Evolutionary conservation across 768 basidiomycete species (phyloP), one percentile per base, ranked within the genome.

Genomic region (Epithele typhae): DNA sequence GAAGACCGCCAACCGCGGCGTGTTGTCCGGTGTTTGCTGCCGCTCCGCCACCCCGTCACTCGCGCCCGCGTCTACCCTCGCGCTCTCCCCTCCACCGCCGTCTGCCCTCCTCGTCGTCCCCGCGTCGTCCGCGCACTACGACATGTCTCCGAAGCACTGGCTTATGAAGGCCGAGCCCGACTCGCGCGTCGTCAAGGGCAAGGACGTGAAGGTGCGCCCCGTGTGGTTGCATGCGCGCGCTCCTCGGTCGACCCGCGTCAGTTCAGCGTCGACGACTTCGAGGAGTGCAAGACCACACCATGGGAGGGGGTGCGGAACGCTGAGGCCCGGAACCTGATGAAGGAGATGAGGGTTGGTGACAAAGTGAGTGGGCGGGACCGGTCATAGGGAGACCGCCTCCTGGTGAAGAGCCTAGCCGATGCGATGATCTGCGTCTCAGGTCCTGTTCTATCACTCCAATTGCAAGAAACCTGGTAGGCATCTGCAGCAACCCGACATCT

Each of bases 221-320:
- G 37, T 65, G 36, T 30, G 49, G 35, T 41, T 48, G 25, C 43
- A 48, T 49, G 47, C 44, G 47, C 43, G 23, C 46, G 52, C 39
- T 33, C 40, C 47, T 46, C 24, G 32, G 42, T 27, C 47, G 25
- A 18, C 19, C 37, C 37, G 46, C 39, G 34, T 3, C 55, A 90
- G 87, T 92, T 92, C 59, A 87, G 85, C 49, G 81, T 92, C 6
- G 88, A 91, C 51, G 90, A 92, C 63, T 89, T 92, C 59, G 89
- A 92, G 64, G 52, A 70, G 7, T 75, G 74, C 43, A 74, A 71
- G 44, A 84, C 75, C 17, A 88, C 88, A 0, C 71, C 87, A 25
- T 92, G 89, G 89, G 89, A 91, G 59, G 89, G 89, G n/a, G 89
- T 92, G 18, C 72, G 89, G 27, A 91, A 89, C 56, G 83, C 82